phyloP scores from a whole-genome alignment of 768 basidiomycete genomes.

The Boletus fagicola region DNA sequence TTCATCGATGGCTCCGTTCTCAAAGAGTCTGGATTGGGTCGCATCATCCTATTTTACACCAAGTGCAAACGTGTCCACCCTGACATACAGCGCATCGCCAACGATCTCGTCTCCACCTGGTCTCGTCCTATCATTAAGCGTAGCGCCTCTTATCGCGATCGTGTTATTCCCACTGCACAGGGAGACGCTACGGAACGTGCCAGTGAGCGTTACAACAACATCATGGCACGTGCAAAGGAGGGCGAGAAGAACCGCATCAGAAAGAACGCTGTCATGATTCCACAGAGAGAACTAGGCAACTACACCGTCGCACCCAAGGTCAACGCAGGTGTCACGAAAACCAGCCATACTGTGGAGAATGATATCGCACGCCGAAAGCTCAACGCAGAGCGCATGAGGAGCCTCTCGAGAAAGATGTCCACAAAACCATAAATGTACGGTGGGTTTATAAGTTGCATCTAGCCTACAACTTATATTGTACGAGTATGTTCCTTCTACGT shows the following conservation, averaged over 20 bases:
- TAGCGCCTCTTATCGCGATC: slow-evolving; percentile 76
- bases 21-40: slow-evolving; percentile 88
- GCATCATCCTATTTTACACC: slow-evolving; percentile 92
- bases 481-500: not conserved
- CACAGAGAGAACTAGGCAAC: slow-evolving; percentile 67
- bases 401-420: slow-evolving; percentile 52
- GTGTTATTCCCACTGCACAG: slow-evolving; percentile 60
- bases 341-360: slow-evolving; percentile 61
- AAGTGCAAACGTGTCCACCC: slow-evolving; percentile 88
- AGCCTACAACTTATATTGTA: slow-evolving; percentile 2
- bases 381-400: slow-evolving; percentile 71
- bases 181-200: slow-evolving; percentile 37
- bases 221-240: slow-evolving; percentile 64
- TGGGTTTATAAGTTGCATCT: not conserved
- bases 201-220: slow-evolving; percentile 62
- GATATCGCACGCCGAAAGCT: slow-evolving; percentile 72
- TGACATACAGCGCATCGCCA: slow-evolving; percentile 76
- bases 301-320: slow-evolving; percentile 77
- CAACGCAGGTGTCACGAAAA: slow-evolving; percentile 50
- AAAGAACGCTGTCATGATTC: slow-evolving; percentile 83
- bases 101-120: slow-evolving; percentile 82
- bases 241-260: slow-evolving; percentile 66
- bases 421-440: slow-evolving; percentile 21
- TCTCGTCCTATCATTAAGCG: slow-evolving; percentile 91
- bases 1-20: slow-evolving; percentile 88